Conservation (phyloP, 2,329 filamentous ascomycete species). For the Neofusicoccum umdonicola region DNA sequence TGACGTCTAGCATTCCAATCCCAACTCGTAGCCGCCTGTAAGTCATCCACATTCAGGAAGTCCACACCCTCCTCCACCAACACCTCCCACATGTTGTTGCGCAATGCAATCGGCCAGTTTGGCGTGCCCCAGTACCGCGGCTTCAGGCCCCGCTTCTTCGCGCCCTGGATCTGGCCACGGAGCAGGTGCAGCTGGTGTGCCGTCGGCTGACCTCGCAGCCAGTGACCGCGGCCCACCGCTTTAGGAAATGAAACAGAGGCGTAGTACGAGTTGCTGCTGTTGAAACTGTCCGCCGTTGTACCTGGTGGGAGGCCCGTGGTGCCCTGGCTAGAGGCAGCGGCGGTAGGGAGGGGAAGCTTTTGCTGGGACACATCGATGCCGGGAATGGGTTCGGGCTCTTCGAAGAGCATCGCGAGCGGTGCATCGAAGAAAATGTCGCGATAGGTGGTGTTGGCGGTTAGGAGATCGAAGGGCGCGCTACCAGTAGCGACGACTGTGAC, state of each 20-base stretch:
- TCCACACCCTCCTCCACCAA: conserved; percentile 54
- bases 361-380: background rate
- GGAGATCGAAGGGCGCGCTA: conserved; percentile 50
- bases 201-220: conserved; percentile 48
- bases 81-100: conserved; percentile 56
- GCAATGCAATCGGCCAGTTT: conserved; percentile 52
- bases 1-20: conserved; percentile 45
- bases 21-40: conserved; percentile 46
- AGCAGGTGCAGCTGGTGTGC: conserved; percentile 46
- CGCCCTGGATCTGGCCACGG: conserved; percentile 52
- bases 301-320: conserved; percentile 39
- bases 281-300: conserved; percentile 44
- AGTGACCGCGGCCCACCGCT: conserved; percentile 38
- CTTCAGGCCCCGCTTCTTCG: conserved; percentile 53
- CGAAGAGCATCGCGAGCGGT: conserved; percentile 41
- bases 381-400: conserved; percentile 19
- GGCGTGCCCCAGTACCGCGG: conserved; percentile 58
- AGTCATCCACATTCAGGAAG: conserved; percentile 58
- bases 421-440: conserved; percentile 58
- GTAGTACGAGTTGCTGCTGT: conserved; percentile 67
- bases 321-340: conserved; percentile 43
- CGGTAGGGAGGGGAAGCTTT: background rate
- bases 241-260: conserved; percentile 58
- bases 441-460: conserved; percentile 47
- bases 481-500: conserved; percentile 56